A percentile compares a stretch with the other conserved stretches of the same genome.
These are phyloP conservation scores for Prunus yedoensis DNA, from an alignment of 331 rosid genomes.

Conservation along the genomic window DNA sequence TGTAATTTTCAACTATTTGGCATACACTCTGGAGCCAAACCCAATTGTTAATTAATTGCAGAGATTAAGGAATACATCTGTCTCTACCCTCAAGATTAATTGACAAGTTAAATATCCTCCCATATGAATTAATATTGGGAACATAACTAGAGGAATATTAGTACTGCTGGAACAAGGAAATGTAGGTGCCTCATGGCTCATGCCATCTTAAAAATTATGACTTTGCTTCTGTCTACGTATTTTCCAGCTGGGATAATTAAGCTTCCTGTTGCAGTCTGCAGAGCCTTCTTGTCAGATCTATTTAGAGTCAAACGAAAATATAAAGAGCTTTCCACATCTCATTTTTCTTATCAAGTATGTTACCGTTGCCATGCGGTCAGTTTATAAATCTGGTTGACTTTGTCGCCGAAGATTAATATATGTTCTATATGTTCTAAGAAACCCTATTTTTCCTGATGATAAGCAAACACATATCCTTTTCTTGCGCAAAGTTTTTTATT, in stretches of 20 bases:
- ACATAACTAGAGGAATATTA: not conserved
- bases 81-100: no score
- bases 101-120: no score
- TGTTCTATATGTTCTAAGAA: not conserved
- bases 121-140: not conserved
- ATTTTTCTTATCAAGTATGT: no score
- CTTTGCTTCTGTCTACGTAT: no score
- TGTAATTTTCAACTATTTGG: no score
- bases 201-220: no score
- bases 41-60: no score
- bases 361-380: slow-evolving; percentile 28
- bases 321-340: slow-evolving; percentile 8
- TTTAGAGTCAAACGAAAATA: slow-evolving; percentile 11
- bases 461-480: not conserved
- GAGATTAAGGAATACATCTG: no score
- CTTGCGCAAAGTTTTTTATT: not conserved
- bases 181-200: not conserved
- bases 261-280: not conserved
- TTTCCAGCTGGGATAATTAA: not conserved
- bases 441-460: not conserved
- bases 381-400: slow-evolving; percentile 31
- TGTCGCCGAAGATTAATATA: not conserved
- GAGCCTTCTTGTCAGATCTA: slow-evolving; percentile 5
- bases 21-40: no score
- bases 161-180: not conserved